A percentile compares a stretch with the other conserved stretches of the same genome.
These are phyloP conservation scores for Magnusiomyces suaveolens DNA, from an alignment of 1,139 yeast species.

Conservation along the genomic window DNA sequence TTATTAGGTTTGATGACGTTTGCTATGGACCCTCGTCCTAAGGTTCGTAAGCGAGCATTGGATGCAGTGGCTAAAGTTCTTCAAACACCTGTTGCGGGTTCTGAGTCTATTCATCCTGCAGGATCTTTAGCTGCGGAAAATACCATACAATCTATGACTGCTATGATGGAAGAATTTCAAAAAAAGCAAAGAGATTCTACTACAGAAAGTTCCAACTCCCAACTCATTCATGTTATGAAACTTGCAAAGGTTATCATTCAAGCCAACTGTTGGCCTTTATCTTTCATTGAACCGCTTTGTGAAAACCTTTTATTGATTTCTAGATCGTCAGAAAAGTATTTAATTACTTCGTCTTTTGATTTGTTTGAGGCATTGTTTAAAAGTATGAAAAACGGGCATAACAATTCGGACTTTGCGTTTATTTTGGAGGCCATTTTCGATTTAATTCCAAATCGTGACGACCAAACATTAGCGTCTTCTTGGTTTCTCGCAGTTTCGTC, in stretches of 20 bases:
- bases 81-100: constrained; percentile 68
- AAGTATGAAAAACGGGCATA: constrained; percentile 62
- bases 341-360: constrained; percentile 70
- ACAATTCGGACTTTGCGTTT: constrained; percentile 43
- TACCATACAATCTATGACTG: constrained; percentile 46
- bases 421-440: constrained; percentile 67
- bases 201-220: constrained; percentile 34
- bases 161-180: constrained; percentile 34
- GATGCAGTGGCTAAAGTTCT: constrained; percentile 66
- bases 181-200: constrained; percentile 16
- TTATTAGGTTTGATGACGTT: constrained; percentile 70
- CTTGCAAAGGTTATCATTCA: constrained; percentile 58
- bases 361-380: constrained; percentile 80
- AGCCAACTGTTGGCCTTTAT: constrained; percentile 74
- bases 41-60: constrained; percentile 89
- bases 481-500: constrained; percentile 95
- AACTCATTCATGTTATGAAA: constrained; percentile 68
- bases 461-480: constrained; percentile 77
- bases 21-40: constrained; percentile 83
- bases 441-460: constrained; percentile 71
- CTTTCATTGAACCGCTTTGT: constrained; percentile 61
- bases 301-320: constrained; percentile 66
- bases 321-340: constrained; percentile 72
- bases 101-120: constrained; percentile 58
- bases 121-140: constrained; percentile 59